Conservation (phyloP, 108 stramenopile genomes). For the Fistulifera pelliculosa region DNA sequence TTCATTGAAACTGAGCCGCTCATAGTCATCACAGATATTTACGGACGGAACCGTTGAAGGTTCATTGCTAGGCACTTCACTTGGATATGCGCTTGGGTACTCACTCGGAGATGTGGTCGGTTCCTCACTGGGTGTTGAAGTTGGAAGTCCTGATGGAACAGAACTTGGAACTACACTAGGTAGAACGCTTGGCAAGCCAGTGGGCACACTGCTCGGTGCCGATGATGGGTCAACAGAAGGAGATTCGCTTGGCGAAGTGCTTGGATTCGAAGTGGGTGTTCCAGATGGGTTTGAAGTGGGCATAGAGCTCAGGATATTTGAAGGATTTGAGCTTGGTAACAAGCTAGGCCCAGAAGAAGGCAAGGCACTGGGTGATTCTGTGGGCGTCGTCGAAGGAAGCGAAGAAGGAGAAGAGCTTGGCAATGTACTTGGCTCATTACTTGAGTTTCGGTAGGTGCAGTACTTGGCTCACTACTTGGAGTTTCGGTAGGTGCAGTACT, state of each 20-base stretch:
- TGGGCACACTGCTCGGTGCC: background rate
- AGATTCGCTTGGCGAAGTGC: too few species aligned
- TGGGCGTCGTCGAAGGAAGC: background rate
- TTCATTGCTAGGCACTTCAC: too few species aligned
- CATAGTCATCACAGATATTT: background rate
- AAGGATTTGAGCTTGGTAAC: too few species aligned
- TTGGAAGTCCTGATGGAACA: background rate
- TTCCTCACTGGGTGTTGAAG: background rate
- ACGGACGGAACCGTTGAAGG: slow-evolving; percentile 15
- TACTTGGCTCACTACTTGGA: too few species aligned
- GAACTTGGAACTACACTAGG: background rate
- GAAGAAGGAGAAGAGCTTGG: background rate
- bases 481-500: too few species aligned
- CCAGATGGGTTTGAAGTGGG: too few species aligned
- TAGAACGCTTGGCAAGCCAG: background rate
- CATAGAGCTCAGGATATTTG: too few species aligned
- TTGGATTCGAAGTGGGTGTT: too few species aligned
- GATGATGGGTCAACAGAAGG: background rate
- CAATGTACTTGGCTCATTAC: too few species aligned
- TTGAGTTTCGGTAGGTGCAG: too few species aligned
- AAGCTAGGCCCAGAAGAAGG: too few species aligned
- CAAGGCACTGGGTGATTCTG: background rate
- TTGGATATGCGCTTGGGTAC: background rate
- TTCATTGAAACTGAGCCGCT: background rate
- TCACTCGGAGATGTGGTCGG: background rate